Conservation (phyloP, 192 early-diverging fungal genomes). For the Entomortierella chlamydospora region DNA sequence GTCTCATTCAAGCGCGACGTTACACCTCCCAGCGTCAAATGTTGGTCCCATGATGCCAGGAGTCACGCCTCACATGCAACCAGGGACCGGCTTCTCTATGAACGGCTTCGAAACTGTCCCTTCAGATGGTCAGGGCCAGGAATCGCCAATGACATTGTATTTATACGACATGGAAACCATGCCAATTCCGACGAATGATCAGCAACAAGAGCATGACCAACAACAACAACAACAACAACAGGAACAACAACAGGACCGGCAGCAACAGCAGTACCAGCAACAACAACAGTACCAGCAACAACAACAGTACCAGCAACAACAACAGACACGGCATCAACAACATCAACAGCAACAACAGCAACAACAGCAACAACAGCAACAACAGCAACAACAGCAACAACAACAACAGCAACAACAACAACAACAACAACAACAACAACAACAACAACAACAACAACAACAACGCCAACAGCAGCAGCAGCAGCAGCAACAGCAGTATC, state of each 20-base stretch:
- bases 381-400: slow-evolving; percentile 9
- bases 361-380: neutral
- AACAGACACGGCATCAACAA: neutral
- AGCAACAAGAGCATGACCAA: slow-evolving; percentile 6
- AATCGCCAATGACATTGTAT: slow-evolving; percentile 16
- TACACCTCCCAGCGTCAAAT: neutral
- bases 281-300: slow-evolving; percentile 5
- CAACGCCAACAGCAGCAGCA: neutral
- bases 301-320: slow-evolving; percentile 11
- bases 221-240: neutral
- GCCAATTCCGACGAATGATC: neutral
- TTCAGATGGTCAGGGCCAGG: neutral
- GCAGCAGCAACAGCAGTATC: neutral
- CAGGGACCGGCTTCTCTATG: neutral
- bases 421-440: neutral
- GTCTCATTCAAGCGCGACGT: neutral
- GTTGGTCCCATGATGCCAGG: neutral
- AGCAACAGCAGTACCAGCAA: neutral
- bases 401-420: neutral
- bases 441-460: slow-evolving; percentile 5
- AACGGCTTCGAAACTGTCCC: neutral
- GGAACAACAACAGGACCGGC: slow-evolving; percentile 10
- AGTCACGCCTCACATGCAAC: neutral
- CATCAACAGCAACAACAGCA: slow-evolving; percentile 15
- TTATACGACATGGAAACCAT: slow-evolving; percentile 10